Evolutionary conservation across 306 rosid species (phyloP), one percentile per base, ranked within the genome.

Genomic region (Fragaria vesca): DNA sequence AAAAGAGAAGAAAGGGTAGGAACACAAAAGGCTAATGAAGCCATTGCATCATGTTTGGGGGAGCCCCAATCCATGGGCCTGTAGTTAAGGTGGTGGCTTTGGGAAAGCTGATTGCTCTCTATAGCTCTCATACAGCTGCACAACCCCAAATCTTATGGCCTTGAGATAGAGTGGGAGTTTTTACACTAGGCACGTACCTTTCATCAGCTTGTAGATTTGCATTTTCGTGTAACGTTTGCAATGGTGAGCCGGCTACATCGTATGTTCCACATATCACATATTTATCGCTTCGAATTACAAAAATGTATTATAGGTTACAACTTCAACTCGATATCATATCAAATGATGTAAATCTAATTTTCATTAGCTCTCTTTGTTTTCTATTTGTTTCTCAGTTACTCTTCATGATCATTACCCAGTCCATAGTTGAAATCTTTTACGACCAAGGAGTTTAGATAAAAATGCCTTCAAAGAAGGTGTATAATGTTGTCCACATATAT

Each of bases 1-100:
- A 96, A 96, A 82, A 85, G 87, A 81, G 96, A 87, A 87, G 98
- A 96, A 88, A 89, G 98, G 85, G 15, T 68, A 42, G 97, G 84
- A 84, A 82, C 91, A 43, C 93, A 85, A 63, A 87, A 83, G 85
- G 90, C 97, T 51, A 93, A 84, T 52, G 98, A 96, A 79, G 89
- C 98, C 34, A n/a, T 96, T 66, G 76, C 96, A 40, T 89, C 89
- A 83, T 91, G 94, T 73, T 34, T 80, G 85, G 93, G 91, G 71
- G 94, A 87, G 57, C 60, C 79, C 72, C 87, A 86, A 72, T 30
- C 50, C 78, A 84, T 88, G 63, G 73, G 76, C 78, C 60, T 71
- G 67, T 85, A 81, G 75, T 36, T 73, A 9, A 45, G 34, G 61
- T 15, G 48, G 21, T 50, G 71, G 12, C 57, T 84, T 74, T 77